Percentiles rank a stretch among this genome's conserved stretches.
These are phyloP conservation scores for Pseudomassariella vexata DNA, from an alignment of 2,329 filamentous ascomycete genomes.

Conservation along the genomic window DNA sequence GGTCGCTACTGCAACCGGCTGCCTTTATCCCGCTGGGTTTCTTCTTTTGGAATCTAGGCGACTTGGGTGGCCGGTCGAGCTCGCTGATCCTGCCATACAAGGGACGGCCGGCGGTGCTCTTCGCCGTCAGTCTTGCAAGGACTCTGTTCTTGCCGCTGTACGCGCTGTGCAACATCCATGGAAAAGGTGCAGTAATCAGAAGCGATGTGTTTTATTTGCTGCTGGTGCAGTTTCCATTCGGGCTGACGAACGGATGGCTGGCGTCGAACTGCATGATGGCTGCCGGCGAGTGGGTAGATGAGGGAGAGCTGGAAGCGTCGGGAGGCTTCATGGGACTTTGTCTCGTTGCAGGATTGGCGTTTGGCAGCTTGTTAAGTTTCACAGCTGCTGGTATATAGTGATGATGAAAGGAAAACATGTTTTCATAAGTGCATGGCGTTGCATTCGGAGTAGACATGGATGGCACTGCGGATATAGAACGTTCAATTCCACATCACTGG, in stretches of 20 bases:
- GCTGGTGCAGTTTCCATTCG: slow-evolving; percentile 78
- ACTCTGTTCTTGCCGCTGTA: slow-evolving; percentile 77
- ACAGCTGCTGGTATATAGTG: slow-evolving; percentile 49
- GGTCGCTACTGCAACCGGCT: slow-evolving; percentile 60
- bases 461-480: too few relatives aligned
- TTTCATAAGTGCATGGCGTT: not conserved
- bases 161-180: slow-evolving; percentile 80
- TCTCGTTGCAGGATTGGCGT: slow-evolving; percentile 76
- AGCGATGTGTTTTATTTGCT: slow-evolving; percentile 88
- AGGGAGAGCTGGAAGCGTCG: slow-evolving; percentile 78
- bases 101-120: slow-evolving; percentile 60
- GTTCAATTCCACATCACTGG: too few relatives aligned
- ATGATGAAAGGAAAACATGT: slow-evolving; percentile 15
- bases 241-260: slow-evolving; percentile 80
- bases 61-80: slow-evolving; percentile 69
- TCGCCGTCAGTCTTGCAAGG: slow-evolving; percentile 60
- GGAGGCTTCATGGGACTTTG: slow-evolving; percentile 92
- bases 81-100: slow-evolving; percentile 51
- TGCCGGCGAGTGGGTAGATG: slow-evolving; percentile 72
- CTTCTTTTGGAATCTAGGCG: slow-evolving; percentile 89
- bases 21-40: slow-evolving; percentile 88
- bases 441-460: too few relatives aligned
- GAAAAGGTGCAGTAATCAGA: slow-evolving; percentile 63
- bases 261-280: slow-evolving; percentile 90
- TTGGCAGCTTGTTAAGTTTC: slow-evolving; percentile 89